phyloP scores from a whole-genome alignment of 192 early-diverging fungal species.

The Coemansia nantahalensis region DNA sequence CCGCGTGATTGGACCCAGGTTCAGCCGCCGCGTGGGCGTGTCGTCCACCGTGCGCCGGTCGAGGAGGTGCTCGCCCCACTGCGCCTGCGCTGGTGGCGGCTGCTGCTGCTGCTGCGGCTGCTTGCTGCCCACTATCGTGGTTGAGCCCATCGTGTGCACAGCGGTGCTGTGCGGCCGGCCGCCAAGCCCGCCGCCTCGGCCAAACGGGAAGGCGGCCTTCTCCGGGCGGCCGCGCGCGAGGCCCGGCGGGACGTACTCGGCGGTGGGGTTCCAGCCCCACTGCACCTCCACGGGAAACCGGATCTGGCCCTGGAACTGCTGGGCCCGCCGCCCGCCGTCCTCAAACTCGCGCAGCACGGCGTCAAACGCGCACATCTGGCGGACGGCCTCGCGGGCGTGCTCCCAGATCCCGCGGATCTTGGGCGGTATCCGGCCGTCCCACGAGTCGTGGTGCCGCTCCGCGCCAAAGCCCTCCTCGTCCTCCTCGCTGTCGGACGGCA shows the following conservation, averaged over 20 bases:
- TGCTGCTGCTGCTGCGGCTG: slow-evolving; percentile 7
- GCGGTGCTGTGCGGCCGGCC: neutral
- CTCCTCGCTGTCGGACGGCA: too few species aligned
- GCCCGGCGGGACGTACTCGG: slow-evolving; percentile 24
- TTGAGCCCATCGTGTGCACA: neutral
- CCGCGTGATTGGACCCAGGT: slow-evolving; percentile 34
- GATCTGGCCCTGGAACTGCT: slow-evolving; percentile 12
- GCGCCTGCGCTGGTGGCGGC: slow-evolving; percentile 17
- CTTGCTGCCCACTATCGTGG: neutral
- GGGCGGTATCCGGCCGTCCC: slow-evolving; percentile 14
- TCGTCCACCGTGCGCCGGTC: slow-evolving; percentile 37
- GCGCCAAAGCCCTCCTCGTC: neutral
- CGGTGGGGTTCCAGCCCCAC: slow-evolving; percentile 15
- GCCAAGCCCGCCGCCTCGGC: neutral
- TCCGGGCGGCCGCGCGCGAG: neutral
- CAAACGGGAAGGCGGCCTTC: neutral
- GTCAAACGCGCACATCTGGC: slow-evolving; percentile 21
- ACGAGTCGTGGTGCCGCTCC: neutral
- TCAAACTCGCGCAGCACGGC: slow-evolving; percentile 25
- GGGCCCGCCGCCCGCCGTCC: neutral
- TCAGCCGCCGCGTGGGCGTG: slow-evolving; percentile 29
- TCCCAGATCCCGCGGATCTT: slow-evolving; percentile 33
- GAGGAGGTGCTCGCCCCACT: slow-evolving; percentile 26
- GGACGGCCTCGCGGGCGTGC: slow-evolving; percentile 26
- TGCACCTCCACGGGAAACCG: slow-evolving; percentile 20